Evolutionary conservation across 164 flowering plant genomes (phyloP), one percentile per base, ranked within the genome.

Genomic region (Taxillus chinensis): DNA sequence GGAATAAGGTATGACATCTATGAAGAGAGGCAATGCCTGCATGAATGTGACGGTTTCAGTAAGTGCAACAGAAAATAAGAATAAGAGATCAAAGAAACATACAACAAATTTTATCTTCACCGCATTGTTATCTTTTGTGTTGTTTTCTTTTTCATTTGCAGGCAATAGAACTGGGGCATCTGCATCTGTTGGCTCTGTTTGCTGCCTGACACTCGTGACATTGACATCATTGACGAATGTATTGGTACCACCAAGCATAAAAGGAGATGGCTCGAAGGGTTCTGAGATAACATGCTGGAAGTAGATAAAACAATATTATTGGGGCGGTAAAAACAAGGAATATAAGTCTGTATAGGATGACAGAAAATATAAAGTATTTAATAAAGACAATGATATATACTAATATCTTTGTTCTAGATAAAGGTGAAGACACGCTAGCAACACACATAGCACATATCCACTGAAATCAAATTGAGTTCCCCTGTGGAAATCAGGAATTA

Each of bases 21-120:
- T 27, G 27, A 27, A 27, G 52, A 7, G 52, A 4, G 13, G 13
- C 14, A 7, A n/a, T 49, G 52, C 13, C 14, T 49, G 52, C 13
- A n/a, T 49, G 52, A 9, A n/a, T 49, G 52, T 49, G 52, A 9
- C 14, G 10, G 52, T 49, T n/a, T 2, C 16, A 41, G 40, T 55
- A 13, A 16, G 40, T 38, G 48, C 16, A 12, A 57, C 55, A 55
- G 57, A 37, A 9, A 62, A 17, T 37, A 14, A n/a, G 55, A 64
- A 27, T 27, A 27, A 27, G 55, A 39, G 48, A 45, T n/a, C 3
- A 16, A 62, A 27, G n/a, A 43, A 64, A 70, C 88, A 70, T 80
- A 92, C 97, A 90, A 90, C 96, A 68, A 93, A 95, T 90, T 83
- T 86, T 52, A 90, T 88, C 75, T 93, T 93, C 16, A 96, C 97